Evolutionary conservation across 768 basidiomycete genomes (phyloP).

Genomic region (Suillus brevipes): DNA sequence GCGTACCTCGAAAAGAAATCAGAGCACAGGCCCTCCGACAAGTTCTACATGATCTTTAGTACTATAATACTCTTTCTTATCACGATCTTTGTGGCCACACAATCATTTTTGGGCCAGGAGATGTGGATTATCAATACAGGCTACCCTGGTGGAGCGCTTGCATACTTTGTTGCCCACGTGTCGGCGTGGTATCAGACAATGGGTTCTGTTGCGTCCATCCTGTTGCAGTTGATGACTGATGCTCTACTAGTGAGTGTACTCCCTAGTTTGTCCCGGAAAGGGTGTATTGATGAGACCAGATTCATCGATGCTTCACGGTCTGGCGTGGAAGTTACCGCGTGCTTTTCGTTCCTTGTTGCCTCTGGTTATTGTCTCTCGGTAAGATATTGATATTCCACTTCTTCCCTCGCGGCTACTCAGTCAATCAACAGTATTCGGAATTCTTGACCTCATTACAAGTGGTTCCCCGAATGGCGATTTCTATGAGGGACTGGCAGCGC

Average conservation of each 20-base stretch:
- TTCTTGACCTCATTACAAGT: conserved; percentile 8
- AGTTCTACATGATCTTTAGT: conserved; percentile 28
- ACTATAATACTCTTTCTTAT: conserved; percentile 30
- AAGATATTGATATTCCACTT: conserved; percentile 9
- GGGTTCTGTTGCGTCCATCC: conserved; percentile 28
- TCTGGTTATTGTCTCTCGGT: conserved; percentile 30
- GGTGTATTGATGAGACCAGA: conserved; percentile 22
- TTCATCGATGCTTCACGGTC: conserved; percentile 40
- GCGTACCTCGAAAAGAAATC: conserved; percentile 11
- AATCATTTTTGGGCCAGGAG: conserved; percentile 32
- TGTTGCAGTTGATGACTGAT: conserved; percentile 38
- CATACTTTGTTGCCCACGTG: conserved; percentile 30
- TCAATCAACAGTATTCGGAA: conserved; percentile 8
- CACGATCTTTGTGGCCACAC: conserved; percentile 33
- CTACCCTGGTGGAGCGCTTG: conserved; percentile 37
- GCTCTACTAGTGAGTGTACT: conserved; percentile 36
- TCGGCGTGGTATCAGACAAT: conserved; percentile 33
- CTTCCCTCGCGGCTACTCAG: not conserved
- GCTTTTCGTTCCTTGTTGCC: conserved; percentile 18
- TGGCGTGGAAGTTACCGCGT: conserved; percentile 24
- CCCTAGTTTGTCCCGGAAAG: not conserved
- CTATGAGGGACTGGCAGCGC: conserved; percentile 12
- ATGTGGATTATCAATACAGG: conserved; percentile 37
- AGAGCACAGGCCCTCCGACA: conserved; percentile 8
- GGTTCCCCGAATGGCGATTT: conserved; percentile 13